Base-by-base conservation (phyloP, 306 rosid species). In the Casuarina cunninghamiana region DNA sequence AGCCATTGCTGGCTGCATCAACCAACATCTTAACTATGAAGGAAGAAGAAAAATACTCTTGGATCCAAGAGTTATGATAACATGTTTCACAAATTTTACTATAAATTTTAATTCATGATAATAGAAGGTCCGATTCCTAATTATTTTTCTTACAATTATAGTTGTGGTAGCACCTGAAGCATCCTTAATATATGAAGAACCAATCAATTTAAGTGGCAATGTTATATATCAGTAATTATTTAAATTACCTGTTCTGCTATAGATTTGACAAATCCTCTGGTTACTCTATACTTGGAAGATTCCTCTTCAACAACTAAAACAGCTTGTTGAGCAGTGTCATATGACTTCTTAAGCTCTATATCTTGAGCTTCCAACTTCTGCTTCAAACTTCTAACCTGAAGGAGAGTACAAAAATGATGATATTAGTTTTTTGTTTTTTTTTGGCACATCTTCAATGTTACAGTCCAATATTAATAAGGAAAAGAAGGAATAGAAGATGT, bases 191-290 rank as follows among this genome's bases (percentile, higher is more conserved):
- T 45, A 2, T 1, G n/a, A 32, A 26, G 51, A 39, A 21, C 38
- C 43, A 53, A 12, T 21, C 12, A 35, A 32, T 41, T 10, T 43
- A 26, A 54, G 57, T 58, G 65, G 74, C 9, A 71, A 53, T 57
- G 61, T 51, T 32, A 71, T 51, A 50, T 74, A 26, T 53, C 37
- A 16, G 55, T 73, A 37, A 67, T 70, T 63, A 67, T 70, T 63
- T 51, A 58, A 84, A 66, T 53, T 85, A 96, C 99, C 97, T 93
- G 96, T 75, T 86, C 80, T 74, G 90, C 67, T 48, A 96, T 76
- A 58, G 87, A 86, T 79, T 84, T 90, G 46, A 91, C 83, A 79
- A 90, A 78, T 61, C 84, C 84, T 78, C 73, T 85, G 32, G 87
- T 87, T 57, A 74, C 82, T 82, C 77, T 86, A 83, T 75, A 77